phyloP scores from a whole-genome alignment of 345 rosid genomes.

The Rhodomyrtus tomentosa region DNA sequence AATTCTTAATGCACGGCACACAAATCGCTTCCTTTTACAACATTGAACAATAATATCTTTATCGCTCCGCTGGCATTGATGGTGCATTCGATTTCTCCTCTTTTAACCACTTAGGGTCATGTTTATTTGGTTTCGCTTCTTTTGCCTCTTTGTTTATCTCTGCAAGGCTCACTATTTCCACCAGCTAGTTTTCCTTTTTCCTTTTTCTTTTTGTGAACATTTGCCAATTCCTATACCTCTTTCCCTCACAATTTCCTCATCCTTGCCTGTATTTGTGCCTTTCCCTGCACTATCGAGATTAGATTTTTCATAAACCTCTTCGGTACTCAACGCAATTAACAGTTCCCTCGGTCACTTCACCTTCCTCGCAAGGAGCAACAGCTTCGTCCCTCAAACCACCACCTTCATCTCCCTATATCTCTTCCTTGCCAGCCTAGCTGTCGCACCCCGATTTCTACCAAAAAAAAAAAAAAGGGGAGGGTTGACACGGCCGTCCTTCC shows the following conservation, averaged over 20 bases:
- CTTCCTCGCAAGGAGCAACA: background rate
- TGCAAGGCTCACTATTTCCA: too few species aligned
- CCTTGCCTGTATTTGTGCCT: background rate
- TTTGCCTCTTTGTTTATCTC: too few species aligned
- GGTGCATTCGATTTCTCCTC: conserved; percentile 13
- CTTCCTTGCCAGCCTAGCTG: background rate
- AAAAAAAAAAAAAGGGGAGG: too few species aligned
- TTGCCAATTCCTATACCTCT: background rate
- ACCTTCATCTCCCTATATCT: background rate
- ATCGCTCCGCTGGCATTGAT: conserved; percentile 29
- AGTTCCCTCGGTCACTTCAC: background rate
- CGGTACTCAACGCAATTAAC: background rate
- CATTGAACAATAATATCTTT: conserved; percentile 18
- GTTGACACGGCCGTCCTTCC: too few species aligned
- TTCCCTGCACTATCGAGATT: background rate
- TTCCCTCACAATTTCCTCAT: background rate
- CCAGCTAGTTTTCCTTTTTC: too few species aligned
- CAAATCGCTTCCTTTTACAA: conserved; percentile 20
- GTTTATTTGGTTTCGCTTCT: background rate
- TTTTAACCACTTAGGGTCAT: background rate
- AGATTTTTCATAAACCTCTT: background rate
- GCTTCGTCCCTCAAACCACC: background rate
- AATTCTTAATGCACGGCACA: conserved; percentile 9
- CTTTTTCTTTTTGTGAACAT: background rate
- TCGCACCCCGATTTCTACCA: too few species aligned